Percentiles rank a stretch among this genome's conserved stretches.
phyloP scores from a whole-genome alignment of 2,329 filamentous ascomycete species.

The Fusarium sp. region DNA sequence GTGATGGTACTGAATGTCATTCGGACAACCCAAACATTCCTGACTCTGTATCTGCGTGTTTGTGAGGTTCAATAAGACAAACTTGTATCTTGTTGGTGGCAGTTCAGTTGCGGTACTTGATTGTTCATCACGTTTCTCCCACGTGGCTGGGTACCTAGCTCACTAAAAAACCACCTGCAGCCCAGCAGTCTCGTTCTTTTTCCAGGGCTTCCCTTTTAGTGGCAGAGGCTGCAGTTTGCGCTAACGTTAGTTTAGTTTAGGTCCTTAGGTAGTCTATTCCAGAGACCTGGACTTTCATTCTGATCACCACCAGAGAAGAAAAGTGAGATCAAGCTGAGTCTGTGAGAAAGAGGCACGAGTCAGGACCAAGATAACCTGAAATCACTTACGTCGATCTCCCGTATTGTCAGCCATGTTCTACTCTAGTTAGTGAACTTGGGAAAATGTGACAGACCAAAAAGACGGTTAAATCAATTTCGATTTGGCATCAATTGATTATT shows the following conservation, averaged over 20 bases:
- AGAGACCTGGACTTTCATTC: neutral
- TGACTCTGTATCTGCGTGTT: neutral
- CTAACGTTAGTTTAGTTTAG: neutral
- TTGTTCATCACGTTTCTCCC: conserved; percentile 39
- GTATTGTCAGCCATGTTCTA: conserved; percentile 26
- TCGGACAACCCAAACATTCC: neutral
- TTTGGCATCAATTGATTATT: neutral
- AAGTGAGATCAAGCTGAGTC: neutral
- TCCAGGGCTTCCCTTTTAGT: neutral
- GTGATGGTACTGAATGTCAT: neutral
- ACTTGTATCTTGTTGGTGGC: neutral
- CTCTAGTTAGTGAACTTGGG: neutral
- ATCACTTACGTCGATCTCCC: conserved; percentile 46
- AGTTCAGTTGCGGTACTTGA: conserved; percentile 11
- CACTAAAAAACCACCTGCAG: conserved; percentile 11
- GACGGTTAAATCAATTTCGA: neutral
- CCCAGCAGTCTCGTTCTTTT: conserved; percentile 3
- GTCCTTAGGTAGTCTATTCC: neutral
- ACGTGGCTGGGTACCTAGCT: conserved; percentile 35
- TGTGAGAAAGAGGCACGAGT: conserved; percentile 33
- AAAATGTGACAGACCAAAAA: neutral
- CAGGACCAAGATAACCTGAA: conserved; percentile 21
- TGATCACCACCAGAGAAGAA: neutral
- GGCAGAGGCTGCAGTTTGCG: neutral
- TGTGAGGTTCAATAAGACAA: neutral